These are phyloP conservation scores for Davidsoniella neocaledoniae DNA, from an alignment of 2,329 filamentous ascomycete species.

Conservation along the genomic window DNA sequence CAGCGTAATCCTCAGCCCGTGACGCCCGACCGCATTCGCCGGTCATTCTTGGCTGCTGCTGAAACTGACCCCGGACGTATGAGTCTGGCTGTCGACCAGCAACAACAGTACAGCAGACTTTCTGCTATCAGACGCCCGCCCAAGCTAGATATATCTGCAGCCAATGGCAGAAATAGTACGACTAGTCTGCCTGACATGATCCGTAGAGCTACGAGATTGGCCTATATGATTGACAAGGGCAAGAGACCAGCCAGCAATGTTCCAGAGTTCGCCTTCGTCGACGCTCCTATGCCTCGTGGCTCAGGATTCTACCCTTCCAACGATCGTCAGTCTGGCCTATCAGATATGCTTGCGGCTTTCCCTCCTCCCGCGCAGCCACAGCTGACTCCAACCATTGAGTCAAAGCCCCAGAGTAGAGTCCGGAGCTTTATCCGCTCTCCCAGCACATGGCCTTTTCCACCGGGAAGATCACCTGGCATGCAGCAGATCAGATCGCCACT, in stretches of 20 bases:
- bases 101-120: conserved; percentile 26
- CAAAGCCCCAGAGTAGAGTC: conserved; percentile 15
- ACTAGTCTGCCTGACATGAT: conserved; percentile 90
- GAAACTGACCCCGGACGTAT: conserved; percentile 21
- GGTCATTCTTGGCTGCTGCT: conserved; percentile 33
- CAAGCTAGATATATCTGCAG: conserved; percentile 64
- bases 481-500: conserved; percentile 9
- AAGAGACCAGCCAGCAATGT: conserved; percentile 44
- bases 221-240: conserved; percentile 75
- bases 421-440: conserved; percentile 26
- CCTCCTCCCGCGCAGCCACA: conserved; percentile 38
- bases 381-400: conserved; percentile 43
- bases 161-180: conserved; percentile 69
- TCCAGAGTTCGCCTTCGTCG: conserved; percentile 31
- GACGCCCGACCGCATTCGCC: conserved; percentile 28
- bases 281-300: conserved; percentile 18
- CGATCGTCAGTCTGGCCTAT: conserved; percentile 36
- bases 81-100: conserved; percentile 1
- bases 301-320: conserved; percentile 18
- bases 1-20: conserved; percentile 14
- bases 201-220: conserved; percentile 67
- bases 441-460: conserved; percentile 33
- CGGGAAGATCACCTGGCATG: conserved; percentile 12
- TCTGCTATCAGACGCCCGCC: conserved; percentile 50
- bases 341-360: conserved; percentile 50